Base-by-base conservation (phyloP, 1,284 basidiomycete species). In the Trichosporon inkin region DNA sequence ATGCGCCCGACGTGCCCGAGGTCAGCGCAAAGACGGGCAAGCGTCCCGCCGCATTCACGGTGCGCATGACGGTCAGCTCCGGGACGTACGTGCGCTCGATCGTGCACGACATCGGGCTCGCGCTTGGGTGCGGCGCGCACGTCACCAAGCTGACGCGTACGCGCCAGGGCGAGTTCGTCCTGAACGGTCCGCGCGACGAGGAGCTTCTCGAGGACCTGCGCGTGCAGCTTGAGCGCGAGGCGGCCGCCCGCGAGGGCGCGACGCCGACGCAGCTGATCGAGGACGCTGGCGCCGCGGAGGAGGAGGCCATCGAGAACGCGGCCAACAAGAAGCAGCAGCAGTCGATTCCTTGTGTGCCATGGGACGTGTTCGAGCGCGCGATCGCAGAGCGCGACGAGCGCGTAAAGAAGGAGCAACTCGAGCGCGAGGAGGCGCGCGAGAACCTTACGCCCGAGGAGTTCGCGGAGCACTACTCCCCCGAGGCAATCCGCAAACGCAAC, bases 31-130 rank as follows among this genome's bases (percentile, higher is more conserved):
- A 59, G 19, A 72, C 73, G 5, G 75, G 68, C 13, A 55, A 71
- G 40, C 67, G 71, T 14, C 89, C 92, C 1, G 83, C 87, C 0
- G 87, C 87, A n/a, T 95, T 97, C 74, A 87, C 88, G 10, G 80
- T 97, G 62, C 84, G 84, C 58, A 94, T 97, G 92, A 88, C 83
- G 60, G 94, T 96, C 8, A 92, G 90, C 16, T 89, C 89, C n/a
- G 93, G 93, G 22, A 97, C 93, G n/a, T 97, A 97, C 71, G 92
- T 97, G 51, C 87, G 93, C 54, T 90, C 88, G 2, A 87, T 96
- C 66, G 88, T 92, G 49, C 92, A 97, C 74, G 93, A 97, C 75
- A 82, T 97, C 19, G 90, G 88, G 8, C 85, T 87, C 65, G 84
- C 86, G 1, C 75, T 97, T 20, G 89, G 86, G 2, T 90, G 88